A percentile compares a stretch with the other conserved stretches of the same genome.
phyloP scores from a whole-genome alignment of 1,139 yeast species.

The Nakaseomyces kungkrabaensis region DNA sequence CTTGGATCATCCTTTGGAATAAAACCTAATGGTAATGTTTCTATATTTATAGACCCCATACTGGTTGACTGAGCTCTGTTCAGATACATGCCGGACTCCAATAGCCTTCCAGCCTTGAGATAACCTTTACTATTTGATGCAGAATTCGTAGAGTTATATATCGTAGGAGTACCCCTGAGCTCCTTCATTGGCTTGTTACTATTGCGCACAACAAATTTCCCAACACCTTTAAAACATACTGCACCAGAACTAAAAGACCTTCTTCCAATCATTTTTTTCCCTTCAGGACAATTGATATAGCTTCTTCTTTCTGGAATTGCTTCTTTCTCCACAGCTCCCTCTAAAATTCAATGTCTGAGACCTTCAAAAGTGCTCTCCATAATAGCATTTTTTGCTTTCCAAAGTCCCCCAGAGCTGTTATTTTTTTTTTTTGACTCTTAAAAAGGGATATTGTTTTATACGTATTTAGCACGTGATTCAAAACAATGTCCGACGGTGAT shows the following conservation, averaged over 20 bases:
- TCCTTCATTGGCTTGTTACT: constrained; percentile 10
- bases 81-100: constrained; percentile 24
- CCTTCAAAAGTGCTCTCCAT: no score
- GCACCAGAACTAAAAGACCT: neutral
- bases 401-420: no score
- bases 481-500: no score
- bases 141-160: constrained; percentile 25
- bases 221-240: constrained; percentile 10
- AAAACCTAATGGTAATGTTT: constrained; percentile 28
- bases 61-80: constrained; percentile 27
- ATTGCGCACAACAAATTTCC: constrained; percentile 7
- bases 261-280: neutral
- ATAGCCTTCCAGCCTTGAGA: constrained; percentile 17
- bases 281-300: no score
- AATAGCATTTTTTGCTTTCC: no score
- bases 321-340: no score
- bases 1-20: constrained; percentile 25
- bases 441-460: no score
- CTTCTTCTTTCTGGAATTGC: no score
- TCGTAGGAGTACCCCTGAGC: constrained; percentile 23
- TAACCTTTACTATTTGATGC: constrained; percentile 28
- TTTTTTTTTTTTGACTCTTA: no score
- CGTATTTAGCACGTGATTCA: no score
- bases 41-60: constrained; percentile 28
- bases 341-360: no score